Evolutionary conservation across 352 stramenopile genomes (phyloP), one percentile per base, ranked within the genome.

Genomic region (Pythium myriotylum): DNA sequence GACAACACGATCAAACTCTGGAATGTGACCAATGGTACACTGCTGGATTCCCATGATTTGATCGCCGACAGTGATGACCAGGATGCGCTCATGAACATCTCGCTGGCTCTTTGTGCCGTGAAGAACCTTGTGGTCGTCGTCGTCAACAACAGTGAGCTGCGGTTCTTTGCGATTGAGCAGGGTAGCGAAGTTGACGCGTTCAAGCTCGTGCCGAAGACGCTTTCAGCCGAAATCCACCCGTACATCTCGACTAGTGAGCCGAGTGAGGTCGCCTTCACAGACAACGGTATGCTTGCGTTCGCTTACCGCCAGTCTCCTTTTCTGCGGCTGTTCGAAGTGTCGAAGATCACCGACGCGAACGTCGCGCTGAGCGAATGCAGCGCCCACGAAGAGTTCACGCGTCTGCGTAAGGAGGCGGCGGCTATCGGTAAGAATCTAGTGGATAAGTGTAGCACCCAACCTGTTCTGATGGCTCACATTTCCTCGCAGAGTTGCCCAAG

Each of bases 1-100:
- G 86, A 95, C 65, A 89, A 92, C 67, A 91, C 84, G 24, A 63
- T 93, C 48, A 92, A 90, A 66, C 74, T 95, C 12, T 95, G 86
- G 86, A 45, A 80, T 29, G 76, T 90, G 29, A 58, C 56, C 16
- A 73, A 63, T 0, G 83, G 83, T 6, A 63, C 65, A 33, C 62
- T 91, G n/a, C 53, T 90, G 17, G 77, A 77, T 27, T 91, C 86
- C 43, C 59, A 84, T 22, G 46, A 55, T 40, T 59, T 91, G 39
- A 63, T 91, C 17, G 68, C 46, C 13, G 60, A 67, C 13, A 52
- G 45, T 19, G 65, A 79, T 23, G 73, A 52, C 45, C 27, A 51
- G 37, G 70, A 68, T 23, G 60, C 65, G 27, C 55, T 88, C 43
- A 65, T 88, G 20, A 79, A 80, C 19, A 74, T 85, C 59, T 86